Base-by-base conservation (phyloP, 306 rosid genomes). In the Parietaria judaica region DNA sequence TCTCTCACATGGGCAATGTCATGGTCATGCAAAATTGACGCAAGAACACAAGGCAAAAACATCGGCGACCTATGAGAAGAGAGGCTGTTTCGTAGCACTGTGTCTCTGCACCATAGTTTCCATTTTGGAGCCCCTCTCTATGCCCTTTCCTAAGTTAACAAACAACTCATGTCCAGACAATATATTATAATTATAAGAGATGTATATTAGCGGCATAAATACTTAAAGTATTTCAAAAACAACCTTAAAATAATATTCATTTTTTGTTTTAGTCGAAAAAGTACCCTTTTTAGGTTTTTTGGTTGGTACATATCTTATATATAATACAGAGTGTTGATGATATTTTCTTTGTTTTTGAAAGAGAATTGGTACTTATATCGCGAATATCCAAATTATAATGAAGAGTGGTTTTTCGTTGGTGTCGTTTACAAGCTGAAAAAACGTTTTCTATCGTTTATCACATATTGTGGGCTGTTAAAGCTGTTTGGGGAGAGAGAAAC, bases 391-490 rank as follows among this genome's bases (percentile, higher is more conserved):
- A 6, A 53, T 4, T n/a, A 3, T 7, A 13, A 14, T 15, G 35
- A 49, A 16, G 38, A 23, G 36, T 12, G 69, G 78, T 64, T 75
- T 74, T 46, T 64, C 62, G 75, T 69, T 60, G 62, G 52, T n/a
- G 43, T 46, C 50, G 60, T 61, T 60, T 55, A 72, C 31, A 23
- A 23, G 31, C 31, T 23, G 66, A 55, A 59, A 68, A 53, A 62
- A 70, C 65, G 51, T 14, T 65, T 57, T 35, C 51, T 16, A 14
- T 54, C 14, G 67, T n/a, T 4, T 49, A n/a, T 5, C 5, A 10
- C 4, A 84, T 87, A 76, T 74, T 87, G 95, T 87, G 95, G 88
- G 95, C 86, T 78, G 83, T 66, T 78, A 14, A 68, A 75, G 79
- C 59, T 64, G 83, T 74, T 66, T 83, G 56, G 39, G 48, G 45